Percentiles rank a stretch among this genome's conserved stretches.
These are phyloP conservation scores for Cladosporium colombiae DNA, from an alignment of 2,329 filamentous ascomycete genomes.

Conservation along the genomic window DNA sequence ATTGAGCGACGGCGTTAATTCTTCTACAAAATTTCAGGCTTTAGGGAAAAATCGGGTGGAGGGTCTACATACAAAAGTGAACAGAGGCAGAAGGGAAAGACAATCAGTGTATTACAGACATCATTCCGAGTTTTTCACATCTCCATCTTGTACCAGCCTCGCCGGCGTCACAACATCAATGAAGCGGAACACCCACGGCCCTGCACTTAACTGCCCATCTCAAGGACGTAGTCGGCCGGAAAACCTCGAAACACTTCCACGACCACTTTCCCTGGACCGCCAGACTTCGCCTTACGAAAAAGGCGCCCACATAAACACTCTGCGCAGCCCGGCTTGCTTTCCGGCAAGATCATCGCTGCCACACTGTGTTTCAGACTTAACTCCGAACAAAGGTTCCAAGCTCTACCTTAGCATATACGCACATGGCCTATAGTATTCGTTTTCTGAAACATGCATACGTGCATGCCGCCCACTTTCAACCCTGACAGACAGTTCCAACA, in stretches of 20 bases:
- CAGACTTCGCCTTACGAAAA: not conserved
- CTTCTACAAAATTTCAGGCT: not conserved
- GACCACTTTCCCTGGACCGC: not conserved
- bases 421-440: not conserved
- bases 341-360: no score
- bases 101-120: not conserved
- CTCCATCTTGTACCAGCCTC: not conserved
- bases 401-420: not conserved
- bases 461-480: no score
- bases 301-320: not conserved
- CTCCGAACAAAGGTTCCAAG: not conserved
- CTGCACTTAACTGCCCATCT: not conserved
- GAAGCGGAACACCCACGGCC: not conserved
- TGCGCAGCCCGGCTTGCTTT: not conserved
- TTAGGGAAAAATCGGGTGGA: not conserved
- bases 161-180: not conserved
- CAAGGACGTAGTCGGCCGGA: no score
- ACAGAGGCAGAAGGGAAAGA: not conserved
- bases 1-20: conserved; percentile 20
- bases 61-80: conserved; percentile 1
- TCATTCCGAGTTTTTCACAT: not conserved
- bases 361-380: no score
- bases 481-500: no score
- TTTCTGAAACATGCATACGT: no score
- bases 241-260: not conserved